Base-by-base conservation (phyloP, 805 yeast species). In the Dipodascopsis tothii region DNA sequence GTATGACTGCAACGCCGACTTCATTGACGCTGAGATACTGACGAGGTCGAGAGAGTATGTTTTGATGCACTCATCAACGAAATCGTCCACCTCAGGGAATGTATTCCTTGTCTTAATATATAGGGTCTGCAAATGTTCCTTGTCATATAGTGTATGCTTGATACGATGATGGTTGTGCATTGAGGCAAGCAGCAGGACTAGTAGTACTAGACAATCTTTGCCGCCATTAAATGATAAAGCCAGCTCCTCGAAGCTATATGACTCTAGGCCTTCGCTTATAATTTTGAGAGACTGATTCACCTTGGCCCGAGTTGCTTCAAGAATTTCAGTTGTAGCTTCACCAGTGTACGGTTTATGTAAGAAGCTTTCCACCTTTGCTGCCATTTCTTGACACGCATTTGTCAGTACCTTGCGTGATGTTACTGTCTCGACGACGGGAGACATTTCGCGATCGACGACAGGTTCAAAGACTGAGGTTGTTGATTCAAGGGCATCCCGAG, bases 221-320 rank as follows among this genome's bases (percentile, higher is more conserved):
- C 98, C 98, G 7, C 98, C 98, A 60, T 92, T 92, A 62, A 82
- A 92, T 2, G 95, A 83, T 11, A 92, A 70, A 0, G 96, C 81
- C 3, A 84, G 64, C 45, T 81, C 79, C 9, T 70, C 66, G 18
- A 41, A 33, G 23, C 56, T 50, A 23, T 21, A 28, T 35, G 46
- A 44, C 11, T 39, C 32, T 16, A 61, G 43, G 2, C 63, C 65
- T 27, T 61, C 56, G 35, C 51, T 47, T 11, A 61, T 53, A 11
- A 63, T 52, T 2, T 42, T 47, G 33, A 59, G 37, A 7, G 64
- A 52, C 33, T 52, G n/a, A n/a, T n/a, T n/a, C n/a, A n/a, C n/a
- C n/a, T n/a, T n/a, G n/a, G n/a, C n/a, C n/a, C n/a, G n/a, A n/a
- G n/a, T n/a, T n/a, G n/a, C n/a, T n/a, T n/a, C n/a, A n/a, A n/a